Evolutionary conservation across 1,284 basidiomycete genomes (phyloP).

Genomic region (Tilletia indica): DNA sequence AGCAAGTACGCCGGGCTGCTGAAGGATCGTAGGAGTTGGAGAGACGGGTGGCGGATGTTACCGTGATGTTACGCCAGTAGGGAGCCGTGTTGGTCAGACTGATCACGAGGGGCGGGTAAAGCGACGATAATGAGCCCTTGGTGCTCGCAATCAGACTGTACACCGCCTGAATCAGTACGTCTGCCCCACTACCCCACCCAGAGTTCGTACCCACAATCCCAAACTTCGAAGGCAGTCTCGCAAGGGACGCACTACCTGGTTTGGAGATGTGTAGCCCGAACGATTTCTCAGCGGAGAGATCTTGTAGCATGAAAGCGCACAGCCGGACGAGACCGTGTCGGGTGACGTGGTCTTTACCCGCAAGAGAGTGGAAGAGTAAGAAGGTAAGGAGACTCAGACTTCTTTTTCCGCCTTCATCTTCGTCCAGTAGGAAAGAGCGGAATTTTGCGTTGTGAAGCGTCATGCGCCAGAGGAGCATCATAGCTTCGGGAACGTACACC

Average conservation of each 20-base stretch:
- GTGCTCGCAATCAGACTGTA: slow-evolving; percentile 83
- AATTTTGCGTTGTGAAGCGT: slow-evolving; percentile 44
- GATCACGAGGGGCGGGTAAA: slow-evolving; percentile 77
- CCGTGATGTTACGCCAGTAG: slow-evolving; percentile 74
- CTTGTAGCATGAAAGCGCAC: slow-evolving; percentile 86
- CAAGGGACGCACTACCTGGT: slow-evolving; percentile 39
- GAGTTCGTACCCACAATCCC: slow-evolving; percentile 62
- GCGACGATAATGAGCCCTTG: slow-evolving; percentile 59
- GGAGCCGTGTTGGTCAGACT: slow-evolving; percentile 83
- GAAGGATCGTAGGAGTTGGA: slow-evolving; percentile 86
- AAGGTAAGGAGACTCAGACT: slow-evolving; percentile 30
- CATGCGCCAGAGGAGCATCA: slow-evolving; percentile 45
- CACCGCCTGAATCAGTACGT: slow-evolving; percentile 65
- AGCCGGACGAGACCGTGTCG: slow-evolving; percentile 86
- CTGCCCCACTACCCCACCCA: slow-evolving; percentile 68
- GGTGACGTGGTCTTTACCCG: slow-evolving; percentile 60
- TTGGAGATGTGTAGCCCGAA: slow-evolving; percentile 63
- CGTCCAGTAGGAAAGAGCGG: slow-evolving; percentile 33
- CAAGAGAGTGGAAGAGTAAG: slow-evolving; percentile 38
- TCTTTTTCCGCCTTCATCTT: slow-evolving; percentile 30
- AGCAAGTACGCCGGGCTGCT: slow-evolving; percentile 83
- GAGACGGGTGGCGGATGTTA: slow-evolving; percentile 73
- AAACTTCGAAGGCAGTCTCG: slow-evolving; percentile 69
- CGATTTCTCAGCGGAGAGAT: slow-evolving; percentile 75
- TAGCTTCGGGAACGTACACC: slow-evolving; percentile 42